Conservation (phyloP, 2,329 filamentous ascomycete genomes). For the Verticillium alfalfae region DNA sequence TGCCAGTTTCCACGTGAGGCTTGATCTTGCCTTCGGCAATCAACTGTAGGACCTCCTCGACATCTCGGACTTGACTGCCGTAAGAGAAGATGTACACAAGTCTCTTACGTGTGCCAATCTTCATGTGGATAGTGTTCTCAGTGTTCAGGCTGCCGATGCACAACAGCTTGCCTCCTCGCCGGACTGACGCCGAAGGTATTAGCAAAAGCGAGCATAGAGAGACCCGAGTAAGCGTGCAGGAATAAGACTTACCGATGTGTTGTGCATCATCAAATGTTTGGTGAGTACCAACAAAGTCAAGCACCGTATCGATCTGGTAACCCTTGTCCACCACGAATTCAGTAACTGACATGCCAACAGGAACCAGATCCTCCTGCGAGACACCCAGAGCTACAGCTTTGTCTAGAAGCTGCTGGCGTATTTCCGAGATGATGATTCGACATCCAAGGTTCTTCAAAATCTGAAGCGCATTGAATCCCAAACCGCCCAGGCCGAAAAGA, state of each 20-base stretch:
- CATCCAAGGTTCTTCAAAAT: conserved; percentile 30
- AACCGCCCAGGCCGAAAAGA: conserved; percentile 31
- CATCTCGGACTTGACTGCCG: conserved; percentile 30
- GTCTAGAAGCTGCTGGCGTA: conserved; percentile 10
- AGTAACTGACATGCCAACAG: conserved; percentile 17
- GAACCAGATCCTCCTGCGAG: conserved; percentile 21
- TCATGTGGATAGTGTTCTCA: conserved; percentile 35
- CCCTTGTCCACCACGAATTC: conserved; percentile 20
- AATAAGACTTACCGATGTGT: conserved; percentile 19
- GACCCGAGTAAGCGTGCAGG: not conserved
- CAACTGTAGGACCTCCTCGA: conserved; percentile 27
- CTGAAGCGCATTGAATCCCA: conserved; percentile 34
- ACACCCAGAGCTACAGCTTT: conserved; percentile 20
- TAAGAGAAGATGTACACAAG: conserved; percentile 36
- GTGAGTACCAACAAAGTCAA: conserved; percentile 26
- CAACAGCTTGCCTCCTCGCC: conserved; percentile 27
- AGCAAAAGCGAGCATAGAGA: not conserved
- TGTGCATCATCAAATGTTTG: conserved; percentile 30
- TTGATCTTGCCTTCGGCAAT: conserved; percentile 24
- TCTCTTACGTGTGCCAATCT: conserved; percentile 34
- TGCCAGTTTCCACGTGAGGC: conserved; percentile 25
- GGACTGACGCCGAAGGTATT: conserved; percentile 17
- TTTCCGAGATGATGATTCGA: conserved; percentile 42
- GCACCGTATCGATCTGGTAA: conserved; percentile 19
- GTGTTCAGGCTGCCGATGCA: conserved; percentile 32